Percentiles rank a stretch among this genome's conserved stretches.
Evolutionary conservation across 2,329 filamentous ascomycete species (phyloP).

Genomic region (Huntiella omanensis): DNA sequence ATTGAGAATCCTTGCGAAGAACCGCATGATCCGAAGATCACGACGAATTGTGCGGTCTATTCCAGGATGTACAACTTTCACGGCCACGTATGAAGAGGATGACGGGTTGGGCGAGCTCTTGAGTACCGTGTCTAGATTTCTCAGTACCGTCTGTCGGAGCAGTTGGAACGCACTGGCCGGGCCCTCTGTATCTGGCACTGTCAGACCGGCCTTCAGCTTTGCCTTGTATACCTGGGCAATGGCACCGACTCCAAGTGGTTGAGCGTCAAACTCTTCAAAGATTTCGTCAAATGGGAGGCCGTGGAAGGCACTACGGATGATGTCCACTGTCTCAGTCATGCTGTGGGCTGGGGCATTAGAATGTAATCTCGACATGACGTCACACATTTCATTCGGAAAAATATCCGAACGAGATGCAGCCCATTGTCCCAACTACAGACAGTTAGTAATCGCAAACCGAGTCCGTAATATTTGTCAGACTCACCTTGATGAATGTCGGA

Average conservation of each 20-base stretch:
- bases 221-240: slow-evolving; percentile 98
- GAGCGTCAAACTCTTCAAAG: slow-evolving; percentile 87
- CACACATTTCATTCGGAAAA: slow-evolving; percentile 83
- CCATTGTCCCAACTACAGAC: slow-evolving; percentile 73
- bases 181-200: slow-evolving; percentile 19
- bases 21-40: slow-evolving; percentile 81
- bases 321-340: slow-evolving; percentile 57
- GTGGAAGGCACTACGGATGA: slow-evolving; percentile 63
- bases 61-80: slow-evolving; percentile 86
- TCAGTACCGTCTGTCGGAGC: slow-evolving; percentile 33
- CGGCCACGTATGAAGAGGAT: slow-evolving; percentile 78
- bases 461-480: slow-evolving; percentile 6
- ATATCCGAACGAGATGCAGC: slow-evolving; percentile 91
- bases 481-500: slow-evolving; percentile 89
- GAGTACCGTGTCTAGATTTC: slow-evolving; percentile 67
- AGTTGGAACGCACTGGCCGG: slow-evolving; percentile 11
- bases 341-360: slow-evolving; percentile 89
- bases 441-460: background rate
- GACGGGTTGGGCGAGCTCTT: slow-evolving; percentile 74
- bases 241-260: slow-evolving; percentile 77
- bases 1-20: slow-evolving; percentile 75
- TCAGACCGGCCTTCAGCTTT: slow-evolving; percentile 63
- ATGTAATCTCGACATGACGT: slow-evolving; percentile 83
- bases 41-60: slow-evolving; percentile 81
- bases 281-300: slow-evolving; percentile 71